phyloP scores from a whole-genome alignment of 371 early-diverging fungal species.

The Mortierella sp. region DNA sequence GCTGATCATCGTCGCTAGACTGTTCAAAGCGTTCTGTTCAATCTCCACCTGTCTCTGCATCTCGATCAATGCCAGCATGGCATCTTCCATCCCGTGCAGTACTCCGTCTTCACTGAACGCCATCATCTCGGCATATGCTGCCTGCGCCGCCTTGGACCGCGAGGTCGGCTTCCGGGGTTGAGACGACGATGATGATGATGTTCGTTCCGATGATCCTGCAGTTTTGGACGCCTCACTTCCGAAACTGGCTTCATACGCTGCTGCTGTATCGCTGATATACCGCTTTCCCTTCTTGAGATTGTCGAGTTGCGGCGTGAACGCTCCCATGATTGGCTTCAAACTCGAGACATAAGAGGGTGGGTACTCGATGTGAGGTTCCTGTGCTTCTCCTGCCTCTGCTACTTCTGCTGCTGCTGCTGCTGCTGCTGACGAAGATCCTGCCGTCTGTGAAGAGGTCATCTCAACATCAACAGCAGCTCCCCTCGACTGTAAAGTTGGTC shows the following conservation, averaged over 20 bases:
- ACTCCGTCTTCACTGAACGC: conserved; percentile 36
- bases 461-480: neutral
- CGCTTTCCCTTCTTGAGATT: conserved; percentile 21
- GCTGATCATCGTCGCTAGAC: conserved; percentile 9
- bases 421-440: neutral
- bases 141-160: conserved; percentile 22
- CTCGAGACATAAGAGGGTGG: conserved; percentile 22
- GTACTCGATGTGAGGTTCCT: conserved; percentile 8
- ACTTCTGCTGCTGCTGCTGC: neutral
- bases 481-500: no score
- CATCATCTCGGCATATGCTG: conserved; percentile 19
- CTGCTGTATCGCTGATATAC: conserved; percentile 30
- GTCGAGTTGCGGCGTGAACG: conserved; percentile 30
- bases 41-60: conserved; percentile 24
- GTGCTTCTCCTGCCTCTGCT: neutral
- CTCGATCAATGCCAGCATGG: conserved; percentile 11
- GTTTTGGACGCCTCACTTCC: conserved; percentile 13
- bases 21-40: conserved; percentile 31
- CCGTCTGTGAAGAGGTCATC: neutral
- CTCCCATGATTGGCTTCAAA: conserved; percentile 23
- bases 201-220: conserved; percentile 18
- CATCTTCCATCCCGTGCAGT: conserved; percentile 40
- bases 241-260: conserved; percentile 41
- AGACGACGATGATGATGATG: conserved; percentile 1
- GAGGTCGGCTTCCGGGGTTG: conserved; percentile 15